Evolutionary conservation across 192 early-diverging fungal species (phyloP).

Genomic region (Diversispora eburnea): DNA sequence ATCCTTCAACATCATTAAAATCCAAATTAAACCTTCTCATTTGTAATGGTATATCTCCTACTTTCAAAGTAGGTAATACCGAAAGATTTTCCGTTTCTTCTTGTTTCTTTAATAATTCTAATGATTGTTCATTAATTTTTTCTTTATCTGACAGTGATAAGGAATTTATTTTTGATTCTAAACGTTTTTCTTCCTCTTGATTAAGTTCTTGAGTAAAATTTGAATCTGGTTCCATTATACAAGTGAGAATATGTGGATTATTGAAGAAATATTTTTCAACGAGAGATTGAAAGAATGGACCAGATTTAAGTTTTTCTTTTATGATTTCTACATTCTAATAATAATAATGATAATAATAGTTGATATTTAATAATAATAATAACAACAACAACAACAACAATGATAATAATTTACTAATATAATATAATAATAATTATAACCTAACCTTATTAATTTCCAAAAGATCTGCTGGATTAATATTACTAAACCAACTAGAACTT

Average conservation of each 20-base stretch:
- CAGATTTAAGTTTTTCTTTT: slow-evolving; percentile 52
- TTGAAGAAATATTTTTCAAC: slow-evolving; percentile 76
- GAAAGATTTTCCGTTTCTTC: slow-evolving; percentile 72
- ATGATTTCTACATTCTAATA: slow-evolving; percentile 66
- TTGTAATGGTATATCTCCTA: slow-evolving; percentile 69
- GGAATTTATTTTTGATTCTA: slow-evolving; percentile 55
- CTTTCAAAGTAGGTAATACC: slow-evolving; percentile 77
- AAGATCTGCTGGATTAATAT: slow-evolving; percentile 77
- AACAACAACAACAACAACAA: not conserved
- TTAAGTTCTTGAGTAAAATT: slow-evolving; percentile 57
- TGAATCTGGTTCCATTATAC: slow-evolving; percentile 77
- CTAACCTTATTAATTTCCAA: slow-evolving; percentile 72
- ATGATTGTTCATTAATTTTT: slow-evolving; percentile 63
- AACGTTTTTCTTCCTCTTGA: slow-evolving; percentile 61
- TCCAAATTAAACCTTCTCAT: slow-evolving; percentile 57
- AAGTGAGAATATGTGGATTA: slow-evolving; percentile 75
- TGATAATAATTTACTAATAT: not conserved
- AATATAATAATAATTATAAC: not conserved
- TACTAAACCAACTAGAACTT: slow-evolving; percentile 84
- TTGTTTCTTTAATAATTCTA: slow-evolving; percentile 65
- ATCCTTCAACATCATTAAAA: slow-evolving; percentile 42
- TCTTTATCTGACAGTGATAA: slow-evolving; percentile 63
- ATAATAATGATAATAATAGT: not conserved
- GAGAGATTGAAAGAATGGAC: slow-evolving; percentile 67
- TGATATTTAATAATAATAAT: not conserved